Percentiles rank a stretch among this genome's conserved stretches.
phyloP scores from a whole-genome alignment of 192 early-diverging fungal genomes.

The Backusella tarrabulga region DNA sequence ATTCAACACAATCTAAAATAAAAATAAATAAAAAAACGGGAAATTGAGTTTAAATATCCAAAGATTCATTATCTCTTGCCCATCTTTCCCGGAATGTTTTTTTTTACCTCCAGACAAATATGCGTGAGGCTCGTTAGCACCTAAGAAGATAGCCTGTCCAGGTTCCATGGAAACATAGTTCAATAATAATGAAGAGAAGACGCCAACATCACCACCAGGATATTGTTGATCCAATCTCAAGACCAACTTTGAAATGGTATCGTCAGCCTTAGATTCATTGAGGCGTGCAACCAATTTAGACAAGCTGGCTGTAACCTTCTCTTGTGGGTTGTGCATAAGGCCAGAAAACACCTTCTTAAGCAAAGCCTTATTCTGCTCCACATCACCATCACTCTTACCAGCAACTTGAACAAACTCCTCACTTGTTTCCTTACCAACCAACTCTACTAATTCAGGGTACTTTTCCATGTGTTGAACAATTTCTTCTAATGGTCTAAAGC shows the following conservation, averaged over 20 bases:
- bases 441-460: slow-evolving; percentile 78
- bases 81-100: slow-evolving; percentile 31
- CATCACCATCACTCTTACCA: slow-evolving; percentile 26
- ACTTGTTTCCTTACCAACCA: slow-evolving; percentile 59
- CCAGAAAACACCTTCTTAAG: slow-evolving; percentile 57
- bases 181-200: slow-evolving; percentile 85
- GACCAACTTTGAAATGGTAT: slow-evolving; percentile 63
- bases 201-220: slow-evolving; percentile 84
- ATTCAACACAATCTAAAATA: slow-evolving; percentile 63
- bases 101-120: slow-evolving; percentile 83
- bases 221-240: slow-evolving; percentile 77
- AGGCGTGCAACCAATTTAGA: slow-evolving; percentile 54
- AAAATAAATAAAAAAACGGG: background rate
- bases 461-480: slow-evolving; percentile 60
- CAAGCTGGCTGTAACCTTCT: slow-evolving; percentile 52
- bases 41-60: background rate
- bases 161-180: slow-evolving; percentile 81
- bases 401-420: slow-evolving; percentile 45
- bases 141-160: slow-evolving; percentile 92
- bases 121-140: slow-evolving; percentile 96
- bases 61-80: slow-evolving; percentile 41
- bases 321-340: slow-evolving; percentile 55
- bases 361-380: slow-evolving; percentile 38
- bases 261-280: slow-evolving; percentile 4
- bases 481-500: slow-evolving; percentile 83